Evolutionary conservation across 768 basidiomycete genomes (phyloP), one percentile per base, ranked within the genome.

Genomic region (Termitomyces sp.): DNA sequence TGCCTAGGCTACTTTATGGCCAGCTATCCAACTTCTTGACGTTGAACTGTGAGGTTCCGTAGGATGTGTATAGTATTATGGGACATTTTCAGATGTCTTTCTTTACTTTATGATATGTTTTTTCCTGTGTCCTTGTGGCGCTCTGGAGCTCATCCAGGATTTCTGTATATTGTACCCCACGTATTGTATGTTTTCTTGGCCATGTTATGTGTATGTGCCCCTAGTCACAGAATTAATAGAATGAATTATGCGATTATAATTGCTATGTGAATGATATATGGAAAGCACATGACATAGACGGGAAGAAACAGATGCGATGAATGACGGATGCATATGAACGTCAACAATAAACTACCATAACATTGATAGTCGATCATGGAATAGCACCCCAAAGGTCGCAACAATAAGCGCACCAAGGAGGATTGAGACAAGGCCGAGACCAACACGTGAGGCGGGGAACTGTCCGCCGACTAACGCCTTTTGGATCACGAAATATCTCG

Each of bases 401-500:
- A 46, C 34, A 48, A 65, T 60, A 20, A 67, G 55, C 1, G 36
- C 46, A 10, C 60, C 53, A 25, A 65, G 56, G 17, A 63, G 48
- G 6, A 40, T 40, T 8, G 60, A 45, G 17, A 63, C 42, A 34
- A 63, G 31, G 29, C 49, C 45, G 6, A 63, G 17, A 20, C 56
- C 60, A 11, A 55, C 5, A 17, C 62, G 59, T 29, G 66, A 45
- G 17, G 56, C 62, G n/a, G 66, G 60, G 49, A 63, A 65, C n/a
- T 15, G 51, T 34, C 66, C 66, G 2, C 53, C 37, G 3, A 63
- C 58, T 2, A 65, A 48, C 1, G 66, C 52, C 20, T 60, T 49
- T 48, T 67, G 66, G 25, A 67, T 46, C 17, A 57, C 12, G 29
- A 65, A 63, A 54, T 63, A 67, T 32, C 64, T 34, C 12, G n/a